Evolutionary conservation across 140 eudicot genomes (phyloP).

Genomic region (Stevia rebaudiana): DNA sequence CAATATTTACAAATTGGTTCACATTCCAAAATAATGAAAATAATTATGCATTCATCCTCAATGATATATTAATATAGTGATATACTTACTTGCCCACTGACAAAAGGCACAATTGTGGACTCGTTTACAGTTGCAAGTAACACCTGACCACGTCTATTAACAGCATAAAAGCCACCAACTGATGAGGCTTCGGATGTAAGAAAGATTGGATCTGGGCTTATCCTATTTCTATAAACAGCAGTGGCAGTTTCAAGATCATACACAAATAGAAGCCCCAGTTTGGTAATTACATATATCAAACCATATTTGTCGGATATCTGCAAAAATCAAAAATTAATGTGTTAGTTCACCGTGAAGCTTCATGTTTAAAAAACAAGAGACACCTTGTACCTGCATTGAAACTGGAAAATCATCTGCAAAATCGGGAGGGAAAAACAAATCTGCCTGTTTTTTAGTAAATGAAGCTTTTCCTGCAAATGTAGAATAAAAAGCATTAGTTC

Average conservation of each 20-base stretch:
- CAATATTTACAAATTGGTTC: conserved; percentile 1
- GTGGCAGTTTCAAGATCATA: conserved; percentile 93
- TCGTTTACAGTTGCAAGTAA: conserved; percentile 92
- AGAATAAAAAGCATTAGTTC: conserved; percentile 8
- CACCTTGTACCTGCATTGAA: conserved; percentile 75
- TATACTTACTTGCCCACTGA: conserved; percentile 80
- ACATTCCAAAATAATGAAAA: neutral
- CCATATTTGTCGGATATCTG: conserved; percentile 92
- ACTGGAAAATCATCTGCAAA: conserved; percentile 96
- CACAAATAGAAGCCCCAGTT: conserved; percentile 91
- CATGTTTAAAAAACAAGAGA: neutral
- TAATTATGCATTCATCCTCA: neutral
- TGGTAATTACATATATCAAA: conserved; percentile 86
- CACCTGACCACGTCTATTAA: conserved; percentile 95
- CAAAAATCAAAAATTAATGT: conserved; percentile 14
- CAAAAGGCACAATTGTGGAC: conserved; percentile 80
- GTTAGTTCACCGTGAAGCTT: conserved; percentile 17
- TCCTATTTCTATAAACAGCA: conserved; percentile 93
- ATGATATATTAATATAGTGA: neutral
- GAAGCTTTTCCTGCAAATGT: conserved; percentile 68
- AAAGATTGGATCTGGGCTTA: conserved; percentile 92
- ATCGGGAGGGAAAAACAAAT: conserved; percentile 95
- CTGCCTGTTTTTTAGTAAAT: conserved; percentile 91
- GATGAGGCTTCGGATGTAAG: conserved; percentile 94
- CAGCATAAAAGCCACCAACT: conserved; percentile 91